Base-by-base conservation (phyloP, 2,329 filamentous ascomycete species). In the Furcasterigmium furcatum region DNA sequence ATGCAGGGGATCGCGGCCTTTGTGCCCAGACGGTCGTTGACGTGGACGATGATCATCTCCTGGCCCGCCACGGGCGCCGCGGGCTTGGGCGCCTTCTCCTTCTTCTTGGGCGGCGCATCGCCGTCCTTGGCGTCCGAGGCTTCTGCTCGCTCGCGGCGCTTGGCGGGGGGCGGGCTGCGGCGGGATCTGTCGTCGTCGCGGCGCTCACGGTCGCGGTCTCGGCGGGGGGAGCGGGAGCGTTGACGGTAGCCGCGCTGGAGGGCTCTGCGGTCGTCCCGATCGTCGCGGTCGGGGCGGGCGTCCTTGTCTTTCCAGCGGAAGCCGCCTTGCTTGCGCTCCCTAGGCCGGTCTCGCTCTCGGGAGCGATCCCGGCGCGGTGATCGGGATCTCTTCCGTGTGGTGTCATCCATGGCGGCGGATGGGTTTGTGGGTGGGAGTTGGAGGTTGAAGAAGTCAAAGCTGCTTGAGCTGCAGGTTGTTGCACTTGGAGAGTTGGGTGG, bases 11-110 rank as follows among this genome's bases (percentile, higher is more conserved):
- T 94, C 43, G 88, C 87, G 14, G 91, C 89, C 60, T 96, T 96
- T n/a, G 92, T 96, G 12, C 92, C 92, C 29, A 97, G 73, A n/a
- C 92, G 81, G 66, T 97, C 92, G 64, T 97, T 97, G 60, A 97
- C 84, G 58, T 92, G 83, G 16, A 97, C 91, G 43, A 95, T 81
- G 55, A 97, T 96, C 87, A 96, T 95, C 46, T 90, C 85, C 60
- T 95, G 87, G 6, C 74, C 65, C 4, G 68, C 32, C 62, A 65
- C 50, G 24, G 54, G 56, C 19, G 52, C 60, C 22, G 47, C 50
- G 16, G 48, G 54, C 5, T 43, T 55, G 24, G 52, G 47, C 34
- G 53, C 64, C 46, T 39, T 63, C 45, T 43, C 60, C 52, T 60
- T 55, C 40, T 57, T 62, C 43, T 60, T 59, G 58, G 48, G 58